Conservation (phyloP, 441 rosid species). For the Arabidopsis lyrata region DNA sequence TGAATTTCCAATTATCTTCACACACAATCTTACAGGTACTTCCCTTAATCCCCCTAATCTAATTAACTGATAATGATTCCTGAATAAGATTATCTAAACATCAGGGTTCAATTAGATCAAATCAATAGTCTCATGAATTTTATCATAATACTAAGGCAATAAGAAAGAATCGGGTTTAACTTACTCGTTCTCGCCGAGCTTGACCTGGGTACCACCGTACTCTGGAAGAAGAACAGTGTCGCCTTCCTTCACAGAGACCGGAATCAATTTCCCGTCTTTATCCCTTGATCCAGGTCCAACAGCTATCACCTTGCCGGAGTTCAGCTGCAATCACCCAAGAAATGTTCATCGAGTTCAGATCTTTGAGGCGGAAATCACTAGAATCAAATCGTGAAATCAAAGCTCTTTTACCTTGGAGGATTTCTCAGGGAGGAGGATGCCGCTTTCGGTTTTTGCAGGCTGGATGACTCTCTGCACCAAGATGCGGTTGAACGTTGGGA, state of each 20-base stretch:
- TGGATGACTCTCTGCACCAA: slow-evolving; percentile 62
- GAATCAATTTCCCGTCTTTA: slow-evolving; percentile 60
- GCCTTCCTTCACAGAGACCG: slow-evolving; percentile 70
- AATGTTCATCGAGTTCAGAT: slow-evolving; percentile 5
- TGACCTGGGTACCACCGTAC: slow-evolving; percentile 67
- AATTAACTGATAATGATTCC: neutral
- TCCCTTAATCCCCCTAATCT: neutral
- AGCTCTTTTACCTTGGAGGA: slow-evolving; percentile 49
- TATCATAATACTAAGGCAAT: neutral
- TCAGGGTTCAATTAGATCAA: neutral
- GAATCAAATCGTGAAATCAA: neutral
- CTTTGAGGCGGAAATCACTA: neutral
- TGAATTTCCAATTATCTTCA: neutral
- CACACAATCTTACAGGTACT: neutral
- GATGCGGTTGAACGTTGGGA: slow-evolving; percentile 66
- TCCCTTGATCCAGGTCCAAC: slow-evolving; percentile 75
- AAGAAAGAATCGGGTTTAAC: neutral
- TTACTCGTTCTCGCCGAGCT: slow-evolving; percentile 72
- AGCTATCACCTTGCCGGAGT: slow-evolving; percentile 67
- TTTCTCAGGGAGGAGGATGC: slow-evolving; percentile 70
- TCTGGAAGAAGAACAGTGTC: slow-evolving; percentile 76
- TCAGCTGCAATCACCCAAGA: slow-evolving; percentile 49
- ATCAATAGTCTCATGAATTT: neutral
- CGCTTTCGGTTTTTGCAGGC: slow-evolving; percentile 68
- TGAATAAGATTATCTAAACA: neutral